Evolutionary conservation across 495 filamentous ascomycete genomes (phyloP).

Genomic region (Penicillium daleae): DNA sequence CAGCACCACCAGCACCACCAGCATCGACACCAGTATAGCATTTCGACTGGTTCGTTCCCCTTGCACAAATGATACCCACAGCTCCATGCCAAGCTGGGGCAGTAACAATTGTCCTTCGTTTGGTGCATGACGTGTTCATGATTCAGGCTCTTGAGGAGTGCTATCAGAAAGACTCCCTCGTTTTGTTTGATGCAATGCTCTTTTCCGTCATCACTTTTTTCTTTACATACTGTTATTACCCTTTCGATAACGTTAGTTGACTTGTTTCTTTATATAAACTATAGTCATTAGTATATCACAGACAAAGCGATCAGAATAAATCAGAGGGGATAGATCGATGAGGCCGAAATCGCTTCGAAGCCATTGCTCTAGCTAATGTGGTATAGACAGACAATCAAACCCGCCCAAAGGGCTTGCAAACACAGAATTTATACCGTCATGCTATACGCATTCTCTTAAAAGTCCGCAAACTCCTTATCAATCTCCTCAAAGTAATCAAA

Average conservation of each 20-base stretch:
- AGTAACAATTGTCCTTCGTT: neutral
- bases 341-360: neutral
- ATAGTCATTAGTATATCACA: no score
- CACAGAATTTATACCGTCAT: conserved; percentile 10
- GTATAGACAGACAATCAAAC: conserved; percentile 6
- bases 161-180: no score
- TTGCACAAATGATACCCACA: neutral
- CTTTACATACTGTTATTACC: neutral
- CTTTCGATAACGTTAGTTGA: neutral
- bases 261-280: neutral
- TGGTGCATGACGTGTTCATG: neutral
- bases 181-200: conserved; percentile 4
- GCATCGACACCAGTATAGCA: neutral
- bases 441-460: conserved; percentile 23
- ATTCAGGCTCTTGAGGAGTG: neutral
- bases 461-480: conserved; percentile 75
- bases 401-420: conserved; percentile 11
- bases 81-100: neutral
- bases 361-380: conserved; percentile 2
- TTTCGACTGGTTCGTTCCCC: neutral
- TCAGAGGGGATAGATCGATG: no score
- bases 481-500: conserved; percentile 87
- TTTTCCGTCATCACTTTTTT: neutral
- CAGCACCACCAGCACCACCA: neutral
- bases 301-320: neutral